Evolutionary conservation across 2,329 filamentous ascomycete genomes (phyloP), one percentile per base, ranked within the genome.

Genomic region (Xylariaceae sp.): DNA sequence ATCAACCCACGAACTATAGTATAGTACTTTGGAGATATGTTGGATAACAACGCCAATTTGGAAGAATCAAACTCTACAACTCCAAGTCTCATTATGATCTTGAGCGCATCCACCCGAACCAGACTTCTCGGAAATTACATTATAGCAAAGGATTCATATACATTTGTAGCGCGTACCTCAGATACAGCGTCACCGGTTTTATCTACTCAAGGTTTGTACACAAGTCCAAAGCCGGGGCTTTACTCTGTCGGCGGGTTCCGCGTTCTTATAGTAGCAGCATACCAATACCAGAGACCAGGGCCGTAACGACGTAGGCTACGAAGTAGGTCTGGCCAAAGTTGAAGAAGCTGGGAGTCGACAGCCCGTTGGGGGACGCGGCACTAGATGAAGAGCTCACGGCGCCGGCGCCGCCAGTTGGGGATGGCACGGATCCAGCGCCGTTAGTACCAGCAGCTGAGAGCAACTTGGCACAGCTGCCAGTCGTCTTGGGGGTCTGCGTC

Each of bases 391-490:
- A 64, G 55, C 69, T 70, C 44, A 68, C 69, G 19, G 66, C 69
- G 54, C 68, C 73, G 40, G 63, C 60, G 16, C 59, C 56, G 43
- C 73, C 75, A 15, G 78, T 76, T 7, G 68, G 66, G 37, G 68
- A 67, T n/a, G 76, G 75, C 51, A 85, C 80, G 32, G 72, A 75
- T 49, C 81, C 81, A 48, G 78, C 79, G 32, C 82, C 83, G 55
- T 76, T 76, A 30, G 80, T 74, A 63, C 84, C 86, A 54, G 87
- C 88, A 59, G 83, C 77, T 32, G 74, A 72, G 54, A 94, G 73
- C 53, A 86, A 75, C 45, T 71, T 64, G 49, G 72, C 68, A 79
- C 89, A 92, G 53, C 70, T 71, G 26, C 74, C 72, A 13, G 78
- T 72, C 32, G 75, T 73, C 44, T 72, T 65, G 45, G 76, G 68